Conservation (phyloP, 2,329 filamentous ascomycete genomes). For the Daldinia sp. region DNA sequence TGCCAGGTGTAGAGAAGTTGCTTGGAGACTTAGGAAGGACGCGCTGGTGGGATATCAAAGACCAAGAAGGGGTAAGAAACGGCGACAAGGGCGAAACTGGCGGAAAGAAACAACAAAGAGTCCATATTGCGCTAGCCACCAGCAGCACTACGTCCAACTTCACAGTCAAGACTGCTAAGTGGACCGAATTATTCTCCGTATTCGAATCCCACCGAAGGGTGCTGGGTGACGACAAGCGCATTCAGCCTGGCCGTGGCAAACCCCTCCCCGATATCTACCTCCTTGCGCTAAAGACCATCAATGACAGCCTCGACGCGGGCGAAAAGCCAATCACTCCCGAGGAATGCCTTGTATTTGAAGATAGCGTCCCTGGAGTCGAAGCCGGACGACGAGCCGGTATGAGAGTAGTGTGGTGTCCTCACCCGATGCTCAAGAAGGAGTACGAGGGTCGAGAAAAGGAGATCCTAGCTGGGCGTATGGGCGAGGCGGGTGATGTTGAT, state of each 20-base stretch:
- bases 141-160: conserved; percentile 78
- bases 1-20: conserved; percentile 79
- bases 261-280: conserved; percentile 95
- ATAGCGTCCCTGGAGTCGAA: conserved; percentile 92
- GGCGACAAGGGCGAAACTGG: conserved; percentile 42
- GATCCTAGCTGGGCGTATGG: conserved; percentile 83
- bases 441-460: conserved; percentile 79
- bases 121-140: conserved; percentile 88
- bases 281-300: conserved; percentile 84
- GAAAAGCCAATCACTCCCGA: conserved; percentile 75
- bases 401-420: conserved; percentile 92
- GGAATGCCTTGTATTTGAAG: conserved; percentile 96
- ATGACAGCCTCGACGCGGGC: conserved; percentile 71
- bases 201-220: conserved; percentile 78
- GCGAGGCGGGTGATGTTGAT: conserved; percentile 67
- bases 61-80: conserved; percentile 39
- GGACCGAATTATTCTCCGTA: conserved; percentile 65
- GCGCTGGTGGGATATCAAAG: conserved; percentile 57
- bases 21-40: conserved; percentile 66
- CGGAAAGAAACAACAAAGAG: conserved; percentile 50
- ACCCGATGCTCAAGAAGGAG: conserved; percentile 78
- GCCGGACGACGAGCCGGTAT: conserved; percentile 90
- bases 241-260: conserved; percentile 84
- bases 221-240: conserved; percentile 83
- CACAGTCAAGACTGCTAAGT: conserved; percentile 74